phyloP scores from a whole-genome alignment of 129 eudicot species.

The Pseudognaphalium luteoalbum region DNA sequence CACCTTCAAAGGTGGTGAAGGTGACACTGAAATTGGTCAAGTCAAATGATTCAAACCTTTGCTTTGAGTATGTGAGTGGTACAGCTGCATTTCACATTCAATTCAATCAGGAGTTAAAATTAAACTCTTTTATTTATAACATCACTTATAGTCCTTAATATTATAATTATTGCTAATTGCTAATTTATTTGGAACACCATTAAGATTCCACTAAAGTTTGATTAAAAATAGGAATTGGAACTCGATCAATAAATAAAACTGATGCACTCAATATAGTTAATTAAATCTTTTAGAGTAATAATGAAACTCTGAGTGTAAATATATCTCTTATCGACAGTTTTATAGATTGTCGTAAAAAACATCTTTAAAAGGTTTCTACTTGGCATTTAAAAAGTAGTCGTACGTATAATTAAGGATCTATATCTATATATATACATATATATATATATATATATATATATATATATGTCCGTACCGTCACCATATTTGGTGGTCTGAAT shows the following conservation, averaged over 20 bases:
- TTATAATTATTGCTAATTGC: not conserved
- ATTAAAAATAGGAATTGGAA: too few relatives aligned
- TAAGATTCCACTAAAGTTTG: too few relatives aligned
- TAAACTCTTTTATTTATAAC: not conserved
- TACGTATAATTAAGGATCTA: too few relatives aligned
- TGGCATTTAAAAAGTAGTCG: too few relatives aligned
- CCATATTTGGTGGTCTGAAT: slow-evolving; percentile 26
- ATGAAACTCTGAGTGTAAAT: not conserved
- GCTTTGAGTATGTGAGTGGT: slow-evolving; percentile 27
- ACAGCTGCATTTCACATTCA: slow-evolving; percentile 9
- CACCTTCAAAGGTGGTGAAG: not conserved
- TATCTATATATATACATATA: too few relatives aligned
- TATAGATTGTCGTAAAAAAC: too few relatives aligned
- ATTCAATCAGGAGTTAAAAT: not conserved
- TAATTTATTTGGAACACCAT: too few relatives aligned
- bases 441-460: too few relatives aligned
- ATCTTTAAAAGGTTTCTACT: too few relatives aligned
- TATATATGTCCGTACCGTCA: slow-evolving; percentile 48
- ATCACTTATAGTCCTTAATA: not conserved
- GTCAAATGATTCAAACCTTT: slow-evolving; percentile 15
- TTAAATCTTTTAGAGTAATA: not conserved
- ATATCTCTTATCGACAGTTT: too few relatives aligned
- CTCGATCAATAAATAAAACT: too few relatives aligned
- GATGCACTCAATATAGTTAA: too few relatives aligned
- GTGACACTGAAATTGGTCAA: not conserved